These are phyloP conservation scores for Noccaea bulbosa DNA, from an alignment of 345 rosid species.

Conservation along the genomic window DNA sequence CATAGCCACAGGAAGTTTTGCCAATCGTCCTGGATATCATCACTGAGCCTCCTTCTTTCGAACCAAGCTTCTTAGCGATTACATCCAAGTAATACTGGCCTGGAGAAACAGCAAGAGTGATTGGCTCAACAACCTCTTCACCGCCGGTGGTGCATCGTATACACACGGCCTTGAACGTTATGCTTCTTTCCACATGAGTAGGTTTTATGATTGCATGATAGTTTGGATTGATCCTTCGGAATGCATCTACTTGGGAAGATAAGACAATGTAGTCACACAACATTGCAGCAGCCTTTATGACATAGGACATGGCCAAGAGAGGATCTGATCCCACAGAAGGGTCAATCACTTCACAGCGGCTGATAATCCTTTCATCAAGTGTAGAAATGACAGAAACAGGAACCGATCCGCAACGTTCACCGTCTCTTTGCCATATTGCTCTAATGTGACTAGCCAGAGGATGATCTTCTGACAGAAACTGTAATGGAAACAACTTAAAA, in stretches of 20 bases:
- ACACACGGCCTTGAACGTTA: constrained; percentile 50
- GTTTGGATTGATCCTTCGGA: constrained; percentile 57
- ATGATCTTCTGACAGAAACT: constrained; percentile 70
- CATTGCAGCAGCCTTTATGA: constrained; percentile 65
- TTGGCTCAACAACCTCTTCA: constrained; percentile 51
- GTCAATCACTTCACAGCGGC: constrained; percentile 62
- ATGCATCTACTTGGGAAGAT: constrained; percentile 50
- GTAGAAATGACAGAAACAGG: constrained; percentile 68
- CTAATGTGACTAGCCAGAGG: constrained; percentile 76
- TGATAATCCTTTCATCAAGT: constrained; percentile 61
- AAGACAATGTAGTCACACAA: constrained; percentile 49
- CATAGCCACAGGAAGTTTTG: constrained; percentile 73
- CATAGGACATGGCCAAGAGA: constrained; percentile 53
- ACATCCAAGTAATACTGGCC: constrained; percentile 66
- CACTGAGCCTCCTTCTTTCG: constrained; percentile 60
- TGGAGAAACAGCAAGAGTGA: constrained; percentile 54
- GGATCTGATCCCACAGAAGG: constrained; percentile 62
- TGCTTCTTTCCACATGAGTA: constrained; percentile 37
- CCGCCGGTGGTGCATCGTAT: constrained; percentile 51
- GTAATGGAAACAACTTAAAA: constrained; percentile 23
- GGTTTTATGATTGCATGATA: constrained; percentile 51
- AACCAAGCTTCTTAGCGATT: constrained; percentile 66
- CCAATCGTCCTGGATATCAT: constrained; percentile 74
- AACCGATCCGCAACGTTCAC: constrained; percentile 56
- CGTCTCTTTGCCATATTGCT: constrained; percentile 60